Evolutionary conservation across 768 basidiomycete species (phyloP), one percentile per base, ranked within the genome.

Genomic region (Russula emetica): DNA sequence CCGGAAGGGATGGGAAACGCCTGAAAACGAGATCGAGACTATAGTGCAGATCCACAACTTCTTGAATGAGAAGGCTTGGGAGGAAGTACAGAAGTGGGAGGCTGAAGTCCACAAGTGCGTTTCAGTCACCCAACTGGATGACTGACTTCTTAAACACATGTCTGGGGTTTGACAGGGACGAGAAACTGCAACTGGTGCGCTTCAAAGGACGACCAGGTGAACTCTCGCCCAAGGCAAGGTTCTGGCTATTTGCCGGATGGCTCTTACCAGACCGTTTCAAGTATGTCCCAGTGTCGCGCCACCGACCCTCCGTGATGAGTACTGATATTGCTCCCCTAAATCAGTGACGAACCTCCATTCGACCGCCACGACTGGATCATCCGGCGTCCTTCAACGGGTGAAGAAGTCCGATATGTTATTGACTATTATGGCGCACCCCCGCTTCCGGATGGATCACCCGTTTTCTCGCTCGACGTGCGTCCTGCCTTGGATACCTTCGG

Each of bases 41-140:
- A 97, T 99, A 92, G 97, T 99, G 50, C 87, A 94, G 65, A 98
- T 98, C 40, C 97, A 99, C 73, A 99, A 99, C 74, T 98, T 95
- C 69, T 74, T 99, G 74, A 98, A 99, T 71, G 97, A 99, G 77
- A 82, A 87, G 73, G 97, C 97, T 20, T 99, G 97, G 97, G 77
- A 84, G 58, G 94, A 98, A 75, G 96, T 99, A 3, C 74, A 92
- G 64, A 88, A 84, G 73, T 98, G 97, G 96, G 97, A 99, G 76
- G 83, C 82, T 72, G 79, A 85, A 70, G 75, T 76, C 61, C 75
- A 85, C 67, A 76, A 77, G 90, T 91, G 70, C 72, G 86, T 78
- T 9, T 44, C 5, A 22, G 9, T 16, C 36, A 54, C 42, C 8
- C 28, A 58, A 42, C 11, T 36, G 26, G 47, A 57, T 53, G 10